Percentiles rank a stretch among this genome's conserved stretches.
phyloP scores from a whole-genome alignment of 768 basidiomycete species.

The Suillus variegatus region DNA sequence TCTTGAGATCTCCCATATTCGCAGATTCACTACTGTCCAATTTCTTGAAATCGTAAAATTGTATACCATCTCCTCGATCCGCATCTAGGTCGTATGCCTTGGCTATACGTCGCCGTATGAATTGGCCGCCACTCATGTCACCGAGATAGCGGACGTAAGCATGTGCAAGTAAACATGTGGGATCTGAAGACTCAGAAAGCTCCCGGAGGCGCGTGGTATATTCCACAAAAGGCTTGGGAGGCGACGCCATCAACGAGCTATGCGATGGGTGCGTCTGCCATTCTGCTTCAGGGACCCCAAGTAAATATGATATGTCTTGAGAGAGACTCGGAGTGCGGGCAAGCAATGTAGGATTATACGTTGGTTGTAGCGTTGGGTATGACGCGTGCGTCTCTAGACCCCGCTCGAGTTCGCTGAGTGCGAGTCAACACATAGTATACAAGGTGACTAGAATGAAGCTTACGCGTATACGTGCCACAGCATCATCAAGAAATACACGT shows the following conservation, averaged over 20 bases:
- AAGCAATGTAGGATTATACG: slow-evolving; percentile 70
- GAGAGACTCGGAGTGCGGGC: slow-evolving; percentile 60
- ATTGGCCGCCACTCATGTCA: slow-evolving; percentile 79
- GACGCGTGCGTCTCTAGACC: slow-evolving; percentile 60
- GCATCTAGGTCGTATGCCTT: slow-evolving; percentile 68
- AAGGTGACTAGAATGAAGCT: slow-evolving; percentile 27
- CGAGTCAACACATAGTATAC: neutral
- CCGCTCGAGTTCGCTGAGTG: slow-evolving; percentile 52
- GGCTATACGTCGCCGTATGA: slow-evolving; percentile 59
- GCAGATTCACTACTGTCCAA: slow-evolving; percentile 48
- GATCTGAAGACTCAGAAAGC: slow-evolving; percentile 44
- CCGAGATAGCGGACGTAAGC: slow-evolving; percentile 84
- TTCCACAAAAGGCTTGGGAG: slow-evolving; percentile 48
- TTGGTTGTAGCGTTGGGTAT: slow-evolving; percentile 63
- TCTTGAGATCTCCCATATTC: slow-evolving; percentile 61
- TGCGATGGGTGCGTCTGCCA: slow-evolving; percentile 64
- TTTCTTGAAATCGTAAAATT: slow-evolving; percentile 71
- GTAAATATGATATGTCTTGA: slow-evolving; percentile 66
- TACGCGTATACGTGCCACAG: slow-evolving; percentile 81
- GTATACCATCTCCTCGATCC: slow-evolving; percentile 50
- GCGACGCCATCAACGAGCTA: slow-evolving; percentile 40
- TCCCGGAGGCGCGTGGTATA: slow-evolving; percentile 57
- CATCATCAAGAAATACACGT: slow-evolving; percentile 71
- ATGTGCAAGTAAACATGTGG: slow-evolving; percentile 65
- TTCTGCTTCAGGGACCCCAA: slow-evolving; percentile 47